These are phyloP conservation scores for Ananas comosus DNA, from an alignment of 176 grass and related monocot genomes.

Conservation along the genomic window DNA sequence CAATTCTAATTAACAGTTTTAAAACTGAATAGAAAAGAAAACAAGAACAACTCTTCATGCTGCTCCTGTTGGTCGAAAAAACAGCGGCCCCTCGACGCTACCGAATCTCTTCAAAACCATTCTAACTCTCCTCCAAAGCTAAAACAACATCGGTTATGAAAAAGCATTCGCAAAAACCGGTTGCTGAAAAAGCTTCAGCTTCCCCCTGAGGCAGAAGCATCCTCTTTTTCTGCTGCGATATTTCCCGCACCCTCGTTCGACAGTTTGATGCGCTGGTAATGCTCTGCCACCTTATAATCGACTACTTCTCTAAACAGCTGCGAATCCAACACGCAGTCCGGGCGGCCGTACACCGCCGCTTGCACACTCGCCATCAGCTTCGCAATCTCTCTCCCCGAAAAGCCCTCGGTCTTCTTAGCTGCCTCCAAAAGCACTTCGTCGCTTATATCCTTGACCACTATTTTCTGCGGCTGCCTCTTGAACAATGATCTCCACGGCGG, in stretches of 20 bases:
- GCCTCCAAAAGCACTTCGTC: constrained; percentile 56
- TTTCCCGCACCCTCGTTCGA: constrained; percentile 26
- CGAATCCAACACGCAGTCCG: constrained; percentile 58
- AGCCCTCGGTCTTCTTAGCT: constrained; percentile 57
- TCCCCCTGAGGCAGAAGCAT: neutral
- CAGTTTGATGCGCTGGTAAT: constrained; percentile 77
- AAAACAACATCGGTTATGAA: neutral
- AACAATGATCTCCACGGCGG: constrained; percentile 28
- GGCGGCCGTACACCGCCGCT: constrained; percentile 73
- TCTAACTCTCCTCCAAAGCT: neutral
- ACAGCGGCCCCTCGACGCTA: neutral
- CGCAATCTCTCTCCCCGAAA: constrained; percentile 88
- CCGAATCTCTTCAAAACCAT: neutral
- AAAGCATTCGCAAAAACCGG: neutral
- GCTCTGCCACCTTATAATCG: constrained; percentile 76
- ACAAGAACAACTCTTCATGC: neutral
- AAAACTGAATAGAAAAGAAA: no score
- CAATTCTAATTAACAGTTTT: no score
- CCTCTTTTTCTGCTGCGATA: neutral
- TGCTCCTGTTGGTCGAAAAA: neutral
- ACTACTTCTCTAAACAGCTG: constrained; percentile 64
- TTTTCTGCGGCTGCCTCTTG: constrained; percentile 60
- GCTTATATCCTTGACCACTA: constrained; percentile 45
- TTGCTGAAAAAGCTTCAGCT: neutral
- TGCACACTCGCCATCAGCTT: constrained; percentile 80